Percentiles rank a stretch among this genome's conserved stretches.
Conservation (phyloP, 805 yeast species). For the Candida andamanensis region DNA sequence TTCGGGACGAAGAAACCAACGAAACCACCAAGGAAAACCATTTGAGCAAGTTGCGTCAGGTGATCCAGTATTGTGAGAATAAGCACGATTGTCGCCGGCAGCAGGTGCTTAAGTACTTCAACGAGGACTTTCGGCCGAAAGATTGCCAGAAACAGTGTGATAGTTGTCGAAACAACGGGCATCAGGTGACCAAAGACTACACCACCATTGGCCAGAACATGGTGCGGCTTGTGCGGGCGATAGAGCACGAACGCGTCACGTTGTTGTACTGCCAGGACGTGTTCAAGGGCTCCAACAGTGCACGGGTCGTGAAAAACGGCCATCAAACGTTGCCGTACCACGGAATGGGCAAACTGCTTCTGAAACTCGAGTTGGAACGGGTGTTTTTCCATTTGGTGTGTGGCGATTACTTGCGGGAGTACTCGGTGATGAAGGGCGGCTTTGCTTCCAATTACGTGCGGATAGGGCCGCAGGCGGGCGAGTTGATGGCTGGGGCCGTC, state of each 20-base stretch:
- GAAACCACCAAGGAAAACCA: conserved; percentile 68
- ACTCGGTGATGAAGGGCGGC: conserved; percentile 67
- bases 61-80: conserved; percentile 88
- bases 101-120: conserved; percentile 86
- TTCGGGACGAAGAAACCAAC: conserved; percentile 65
- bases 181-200: conserved; percentile 56
- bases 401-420: conserved; percentile 62
- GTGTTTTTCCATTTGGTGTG: conserved; percentile 74
- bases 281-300: conserved; percentile 63
- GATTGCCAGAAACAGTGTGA: conserved; percentile 77
- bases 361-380: conserved; percentile 72
- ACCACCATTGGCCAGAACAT: conserved; percentile 59
- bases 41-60: conserved; percentile 69
- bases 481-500: conserved; percentile 40
- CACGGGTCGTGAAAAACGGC: conserved; percentile 53
- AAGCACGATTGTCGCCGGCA: conserved; percentile 83
- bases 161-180: conserved; percentile 53
- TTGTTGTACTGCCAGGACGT: conserved; percentile 78
- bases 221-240: conserved; percentile 49
- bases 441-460: conserved; percentile 74
- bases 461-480: conserved; percentile 52
- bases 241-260: conserved; percentile 64
- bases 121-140: conserved; percentile 67
- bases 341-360: conserved; percentile 63
- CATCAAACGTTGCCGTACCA: conserved; percentile 30